phyloP scores from a whole-genome alignment of 2,329 filamentous ascomycete species.

The Botryotinia calthae region DNA sequence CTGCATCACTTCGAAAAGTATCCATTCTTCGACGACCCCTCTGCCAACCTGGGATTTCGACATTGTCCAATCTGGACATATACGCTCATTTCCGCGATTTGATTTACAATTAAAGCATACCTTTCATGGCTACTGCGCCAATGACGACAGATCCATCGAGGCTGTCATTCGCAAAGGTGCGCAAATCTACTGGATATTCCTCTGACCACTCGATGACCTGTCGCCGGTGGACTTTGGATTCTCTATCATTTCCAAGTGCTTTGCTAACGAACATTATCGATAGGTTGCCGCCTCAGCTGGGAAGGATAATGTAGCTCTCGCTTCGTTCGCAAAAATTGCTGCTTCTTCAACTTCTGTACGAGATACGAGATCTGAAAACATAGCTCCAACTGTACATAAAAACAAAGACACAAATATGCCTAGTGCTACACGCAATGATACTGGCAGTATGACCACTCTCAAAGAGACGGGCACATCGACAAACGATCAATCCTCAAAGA shows the following conservation, averaged over 20 bases:
- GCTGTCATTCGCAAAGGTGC: slow-evolving; percentile 76
- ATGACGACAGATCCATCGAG: slow-evolving; percentile 50
- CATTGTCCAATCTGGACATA: slow-evolving; percentile 36
- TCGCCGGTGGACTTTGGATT: not conserved
- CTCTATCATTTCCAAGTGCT: not conserved
- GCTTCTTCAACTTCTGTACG: slow-evolving; percentile 36
- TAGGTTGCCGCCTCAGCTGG: slow-evolving; percentile 51
- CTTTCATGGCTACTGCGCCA: slow-evolving; percentile 48
- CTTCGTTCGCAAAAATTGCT: slow-evolving; percentile 36
- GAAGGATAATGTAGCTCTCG: slow-evolving; percentile 41
- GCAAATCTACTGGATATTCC: slow-evolving; percentile 29
- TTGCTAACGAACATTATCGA: not conserved
- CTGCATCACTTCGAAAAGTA: slow-evolving; percentile 30
- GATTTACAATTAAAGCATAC: slow-evolving; percentile 23
- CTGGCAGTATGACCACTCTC: slow-evolving; percentile 10
- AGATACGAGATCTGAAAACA: slow-evolving; percentile 34
- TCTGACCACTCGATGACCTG: slow-evolving; percentile 5
- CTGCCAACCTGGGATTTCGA: slow-evolving; percentile 37
- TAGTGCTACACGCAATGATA: slow-evolving; percentile 19
- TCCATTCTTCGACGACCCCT: slow-evolving; percentile 30
- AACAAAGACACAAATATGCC: slow-evolving; percentile 21
- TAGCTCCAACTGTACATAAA: slow-evolving; percentile 19
- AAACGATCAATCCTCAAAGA: slow-evolving; percentile 5
- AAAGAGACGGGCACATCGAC: slow-evolving; percentile 31
- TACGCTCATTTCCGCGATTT: slow-evolving; percentile 34